Base-by-base conservation (phyloP, 1,284 basidiomycete species). In the Puccinia sorghi region DNA sequence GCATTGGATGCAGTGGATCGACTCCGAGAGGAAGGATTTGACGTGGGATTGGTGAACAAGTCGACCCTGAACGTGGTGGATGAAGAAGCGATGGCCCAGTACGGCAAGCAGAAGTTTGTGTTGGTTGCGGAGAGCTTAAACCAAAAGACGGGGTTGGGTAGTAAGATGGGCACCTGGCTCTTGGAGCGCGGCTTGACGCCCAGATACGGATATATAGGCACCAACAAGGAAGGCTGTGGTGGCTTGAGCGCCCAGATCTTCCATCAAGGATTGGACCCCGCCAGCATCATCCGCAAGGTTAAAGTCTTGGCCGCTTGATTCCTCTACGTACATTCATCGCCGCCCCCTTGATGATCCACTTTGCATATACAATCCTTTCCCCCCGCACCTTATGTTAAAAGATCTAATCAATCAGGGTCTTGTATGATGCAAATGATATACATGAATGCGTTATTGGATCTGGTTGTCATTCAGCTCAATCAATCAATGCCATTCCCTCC, bases 1-100 rank as follows among this genome's bases (percentile, higher is more conserved):
- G 88, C 90, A 52, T 90, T 88, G 85, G 92, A 93, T 82, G 92
- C 92, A 25, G 92, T 93, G 50, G 86, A 92, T 79, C 87, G 89
- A 54, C 88, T 89, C 83, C 87, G 91, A 79, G 85, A 89, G 84
- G 85, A 89, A 82, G 92, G 92, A 9, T 82, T 92, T 75, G 88
- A 93, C 82, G 90, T 93, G 75, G 92, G 92, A 43, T 84, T 93
- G 83, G 88, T 93, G 85, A 93, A 93, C 87, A 93, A 93, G 86
- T 87, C 91, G 13, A 91, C 90, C 54, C 86, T 93, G 81, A 93
- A 93, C 84, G 84, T 92, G 57, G 89, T 93, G 20, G 92, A 93
- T 84, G 92, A 93, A 84, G 84, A 91, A 86, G 89, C 90, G 80
- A 70, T 91, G 82, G 87, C 84, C 84, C 91, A 92, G 86, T 88